Percentiles rank a stretch among this genome's conserved stretches.
These are phyloP conservation scores for Colletotrichum falcatum DNA, from an alignment of 2,329 filamentous ascomycete species.

Conservation along the genomic window DNA sequence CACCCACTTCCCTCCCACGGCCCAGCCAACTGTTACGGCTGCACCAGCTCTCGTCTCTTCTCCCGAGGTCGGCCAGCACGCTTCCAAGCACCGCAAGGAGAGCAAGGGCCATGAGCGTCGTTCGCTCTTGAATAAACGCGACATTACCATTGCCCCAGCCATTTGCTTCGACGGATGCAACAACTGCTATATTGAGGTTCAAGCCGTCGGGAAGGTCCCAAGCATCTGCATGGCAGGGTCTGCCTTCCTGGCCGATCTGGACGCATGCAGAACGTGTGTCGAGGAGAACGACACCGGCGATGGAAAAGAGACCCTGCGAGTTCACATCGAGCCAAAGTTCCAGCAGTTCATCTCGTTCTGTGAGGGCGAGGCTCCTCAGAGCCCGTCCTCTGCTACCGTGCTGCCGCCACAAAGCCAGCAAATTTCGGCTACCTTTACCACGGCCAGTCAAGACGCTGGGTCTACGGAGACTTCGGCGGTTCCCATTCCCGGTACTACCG, in stretches of 20 bases:
- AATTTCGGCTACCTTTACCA: slow-evolving; percentile 32
- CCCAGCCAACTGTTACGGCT: slow-evolving; percentile 43
- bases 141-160: slow-evolving; percentile 54
- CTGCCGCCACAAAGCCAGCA: slow-evolving; percentile 50
- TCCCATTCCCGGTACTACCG: slow-evolving; percentile 29
- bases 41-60: slow-evolving; percentile 5
- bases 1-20: slow-evolving; percentile 53
- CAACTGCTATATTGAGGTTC: slow-evolving; percentile 59
- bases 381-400: slow-evolving; percentile 37
- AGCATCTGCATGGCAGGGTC: slow-evolving; percentile 59
- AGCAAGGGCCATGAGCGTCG: slow-evolving; percentile 41
- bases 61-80: slow-evolving; percentile 28
- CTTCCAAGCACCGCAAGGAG: slow-evolving; percentile 32
- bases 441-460: slow-evolving; percentile 32
- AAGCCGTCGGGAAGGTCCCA: slow-evolving; percentile 59
- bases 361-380: slow-evolving; percentile 43
- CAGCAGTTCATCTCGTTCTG: slow-evolving; percentile 62
- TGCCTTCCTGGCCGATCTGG: slow-evolving; percentile 53
- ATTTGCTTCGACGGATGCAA: slow-evolving; percentile 68
- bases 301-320: slow-evolving; percentile 46
- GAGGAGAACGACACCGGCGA: slow-evolving; percentile 44
- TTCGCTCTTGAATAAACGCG: slow-evolving; percentile 53
- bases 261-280: slow-evolving; percentile 59
- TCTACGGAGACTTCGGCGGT: slow-evolving; percentile 25
- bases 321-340: slow-evolving; percentile 55